Base-by-base conservation (phyloP, 108 stramenopile genomes). In the Nitzschia inconspicua region DNA sequence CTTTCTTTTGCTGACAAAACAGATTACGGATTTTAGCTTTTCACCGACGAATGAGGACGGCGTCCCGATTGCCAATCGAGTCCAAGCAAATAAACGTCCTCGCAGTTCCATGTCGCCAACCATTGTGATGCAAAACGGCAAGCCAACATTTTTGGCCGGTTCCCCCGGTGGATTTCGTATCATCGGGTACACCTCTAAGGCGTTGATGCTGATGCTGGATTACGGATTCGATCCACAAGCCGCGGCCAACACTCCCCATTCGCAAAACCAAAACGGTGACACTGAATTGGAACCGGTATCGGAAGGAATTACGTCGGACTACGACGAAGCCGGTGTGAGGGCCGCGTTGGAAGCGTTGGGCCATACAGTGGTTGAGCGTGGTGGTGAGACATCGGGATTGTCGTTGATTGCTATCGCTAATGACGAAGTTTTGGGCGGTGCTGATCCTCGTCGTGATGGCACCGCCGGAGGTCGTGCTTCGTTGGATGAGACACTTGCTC, bases 101-200 rank as follows among this genome's bases (percentile, higher is more conserved):
- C 44, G 44, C 18, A 47, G 44, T 18, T 16, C n/a, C 44, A 47
- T 47, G 44, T 47, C 44, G n/a, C 44, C 44, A 7, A 47, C 44
- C n/a, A 47, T 47, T 19, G 44, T 47, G n/a, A n/a, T n/a, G n/a
- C n/a, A n/a, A n/a, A n/a, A n/a, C n/a, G n/a, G n/a, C n/a, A n/a
- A n/a, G n/a, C 36, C 36, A 37, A 37, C 8, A 37, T 13, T 37
- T 8, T 13, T 37, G 10, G 13, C 10, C 13, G 36, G 36, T 10
- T 37, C 36, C 10, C 36, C 36, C 13, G 36, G 36, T 37, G 36
- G 36, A 8, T 8, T 8, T 8, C 8, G 13, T 37, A 37, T 37
- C 36, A 37, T 37, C 36, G 36, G 10, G 13, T 37, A 37, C 36
- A 37, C 36, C 36, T 8, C 36, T 10, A 8, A 37, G 13, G 8